A percentile compares a stretch with the other conserved stretches of the same genome.
Evolutionary conservation across 805 yeast species (phyloP).

Genomic region (Candida pini): DNA sequence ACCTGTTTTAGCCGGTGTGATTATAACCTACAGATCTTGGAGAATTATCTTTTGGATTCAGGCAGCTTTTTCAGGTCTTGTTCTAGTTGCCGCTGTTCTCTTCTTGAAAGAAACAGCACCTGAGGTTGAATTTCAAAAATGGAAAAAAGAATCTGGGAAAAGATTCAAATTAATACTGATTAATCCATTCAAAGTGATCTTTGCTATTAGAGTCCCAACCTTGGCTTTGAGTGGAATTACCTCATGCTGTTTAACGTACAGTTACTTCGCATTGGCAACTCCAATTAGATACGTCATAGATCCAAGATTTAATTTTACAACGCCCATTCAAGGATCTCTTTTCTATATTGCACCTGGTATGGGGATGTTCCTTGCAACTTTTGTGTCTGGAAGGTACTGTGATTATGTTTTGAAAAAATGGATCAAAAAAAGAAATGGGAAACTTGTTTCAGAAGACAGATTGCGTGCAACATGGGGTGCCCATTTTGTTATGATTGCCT

Average conservation of each 20-base stretch:
- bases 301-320: conserved; percentile 42
- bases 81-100: conserved; percentile 28
- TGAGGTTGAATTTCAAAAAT: conserved; percentile 23
- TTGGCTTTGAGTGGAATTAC: conserved; percentile 36
- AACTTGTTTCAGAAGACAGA: conserved; percentile 46
- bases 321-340: conserved; percentile 44
- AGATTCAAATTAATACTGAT: conserved; percentile 34
- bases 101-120: conserved; percentile 41
- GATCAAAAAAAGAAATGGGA: conserved; percentile 32
- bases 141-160: conserved; percentile 24
- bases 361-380: conserved; percentile 44
- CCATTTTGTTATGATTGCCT: conserved; percentile 35
- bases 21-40: conserved; percentile 45
- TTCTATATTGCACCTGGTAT: conserved; percentile 50
- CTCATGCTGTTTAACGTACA: conserved; percentile 34
- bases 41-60: conserved; percentile 45
- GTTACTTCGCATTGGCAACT: conserved; percentile 44
- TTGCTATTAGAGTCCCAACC: conserved; percentile 36
- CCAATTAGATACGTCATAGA: conserved; percentile 50
- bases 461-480: conserved; percentile 34
- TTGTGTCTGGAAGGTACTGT: conserved; percentile 45
- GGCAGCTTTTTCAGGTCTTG: conserved; percentile 35
- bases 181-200: conserved; percentile 39
- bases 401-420: conserved; percentile 39
- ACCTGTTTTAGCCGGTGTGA: conserved; percentile 44